A percentile compares a stretch with the other conserved stretches of the same genome.
These are phyloP conservation scores for Gossypium trilobum DNA, from an alignment of 441 rosid species.

Conservation along the genomic window DNA sequence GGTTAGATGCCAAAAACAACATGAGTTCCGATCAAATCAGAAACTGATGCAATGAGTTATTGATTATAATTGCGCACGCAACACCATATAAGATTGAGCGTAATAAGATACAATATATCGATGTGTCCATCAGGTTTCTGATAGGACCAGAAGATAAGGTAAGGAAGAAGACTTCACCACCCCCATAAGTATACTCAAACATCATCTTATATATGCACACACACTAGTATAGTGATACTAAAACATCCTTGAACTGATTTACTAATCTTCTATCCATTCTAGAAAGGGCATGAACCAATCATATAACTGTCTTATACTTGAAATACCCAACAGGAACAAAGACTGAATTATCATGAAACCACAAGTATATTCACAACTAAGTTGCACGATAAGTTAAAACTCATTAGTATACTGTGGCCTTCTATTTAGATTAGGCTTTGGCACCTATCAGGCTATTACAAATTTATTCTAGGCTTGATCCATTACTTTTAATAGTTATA, in stretches of 20 bases:
- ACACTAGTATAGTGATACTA: neutral
- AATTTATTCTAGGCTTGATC: neutral
- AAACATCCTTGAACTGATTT: neutral
- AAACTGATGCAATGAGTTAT: conserved; percentile 6
- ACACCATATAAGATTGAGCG: neutral
- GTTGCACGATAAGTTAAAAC: neutral
- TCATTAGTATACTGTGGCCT: neutral
- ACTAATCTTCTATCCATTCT: conserved; percentile 3
- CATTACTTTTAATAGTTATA: neutral
- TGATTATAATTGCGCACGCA: neutral
- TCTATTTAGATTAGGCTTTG: neutral
- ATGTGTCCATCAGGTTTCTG: neutral
- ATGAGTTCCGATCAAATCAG: conserved; percentile 13
- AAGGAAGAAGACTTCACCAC: neutral
- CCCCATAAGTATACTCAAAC: neutral
- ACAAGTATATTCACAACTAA: neutral
- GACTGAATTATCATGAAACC: neutral
- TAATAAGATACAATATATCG: neutral
- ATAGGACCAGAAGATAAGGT: neutral
- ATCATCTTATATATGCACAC: neutral
- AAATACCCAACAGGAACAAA: neutral
- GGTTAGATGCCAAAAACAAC: conserved; percentile 19
- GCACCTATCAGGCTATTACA: neutral
- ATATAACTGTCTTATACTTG: neutral
- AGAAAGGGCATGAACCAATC: neutral